Conservation (phyloP, 163 green algal genomes). For the Scenedesmus sp. region DNA sequence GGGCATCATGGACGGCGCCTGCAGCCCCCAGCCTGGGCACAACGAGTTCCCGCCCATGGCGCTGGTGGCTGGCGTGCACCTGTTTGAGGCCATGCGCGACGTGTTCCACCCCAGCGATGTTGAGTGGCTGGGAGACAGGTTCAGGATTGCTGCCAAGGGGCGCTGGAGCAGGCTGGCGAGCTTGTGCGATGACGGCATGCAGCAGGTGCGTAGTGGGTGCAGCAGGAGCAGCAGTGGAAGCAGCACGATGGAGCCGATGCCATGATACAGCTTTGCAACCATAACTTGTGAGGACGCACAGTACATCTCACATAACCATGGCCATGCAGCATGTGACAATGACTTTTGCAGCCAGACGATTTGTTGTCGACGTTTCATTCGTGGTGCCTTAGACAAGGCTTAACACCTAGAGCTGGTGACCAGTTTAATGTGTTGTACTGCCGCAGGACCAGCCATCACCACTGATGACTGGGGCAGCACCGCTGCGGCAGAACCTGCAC, state of each 20-base stretch:
- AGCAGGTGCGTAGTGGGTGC: conserved; percentile 20
- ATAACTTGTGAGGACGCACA: too few species aligned
- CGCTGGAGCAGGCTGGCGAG: conserved; percentile 73
- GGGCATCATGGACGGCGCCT: conserved; percentile 49
- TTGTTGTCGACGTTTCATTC: background rate
- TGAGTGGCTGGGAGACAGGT: conserved; percentile 73
- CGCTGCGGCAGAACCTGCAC: conserved; percentile 29
- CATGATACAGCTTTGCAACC: background rate
- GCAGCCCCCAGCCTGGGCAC: conserved; percentile 23
- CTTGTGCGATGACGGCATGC: conserved; percentile 58
- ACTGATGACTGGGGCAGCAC: conserved; percentile 34
- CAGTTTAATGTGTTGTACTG: background rate
- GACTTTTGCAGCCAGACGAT: background rate
- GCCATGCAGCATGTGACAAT: background rate
- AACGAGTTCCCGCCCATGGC: conserved; percentile 65
- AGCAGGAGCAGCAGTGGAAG: background rate
- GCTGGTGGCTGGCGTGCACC: conserved; percentile 67
- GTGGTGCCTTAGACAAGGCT: too few species aligned
- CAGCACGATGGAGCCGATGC: background rate
- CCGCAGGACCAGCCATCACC: conserved; percentile 1
- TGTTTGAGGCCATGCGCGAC: conserved; percentile 69
- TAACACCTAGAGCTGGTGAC: too few species aligned
- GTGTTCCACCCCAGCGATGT: conserved; percentile 58
- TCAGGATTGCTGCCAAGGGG: conserved; percentile 73
- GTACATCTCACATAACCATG: too few species aligned